These are phyloP conservation scores for Botrytis fabae DNA, from an alignment of 2,329 filamentous ascomycete genomes.

Conservation along the genomic window DNA sequence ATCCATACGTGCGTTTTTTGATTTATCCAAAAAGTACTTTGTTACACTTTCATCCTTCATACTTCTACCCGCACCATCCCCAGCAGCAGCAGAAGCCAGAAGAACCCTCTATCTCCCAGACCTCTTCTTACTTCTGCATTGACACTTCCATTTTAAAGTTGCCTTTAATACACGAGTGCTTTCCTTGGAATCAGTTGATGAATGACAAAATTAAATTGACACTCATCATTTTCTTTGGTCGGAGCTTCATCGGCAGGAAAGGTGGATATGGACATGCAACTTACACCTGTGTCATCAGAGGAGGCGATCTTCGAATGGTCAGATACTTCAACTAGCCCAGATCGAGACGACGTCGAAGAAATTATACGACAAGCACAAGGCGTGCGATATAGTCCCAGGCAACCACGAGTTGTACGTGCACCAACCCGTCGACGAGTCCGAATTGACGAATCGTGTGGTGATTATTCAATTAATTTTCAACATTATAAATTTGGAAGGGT, in stretches of 20 bases:
- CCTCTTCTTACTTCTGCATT: neutral
- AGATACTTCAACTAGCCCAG: slow-evolving; percentile 18
- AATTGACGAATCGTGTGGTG: neutral
- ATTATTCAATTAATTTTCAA: slow-evolving; percentile 8
- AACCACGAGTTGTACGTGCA: slow-evolving; percentile 16
- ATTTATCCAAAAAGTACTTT: neutral
- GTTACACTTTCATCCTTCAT: slow-evolving; percentile 3
- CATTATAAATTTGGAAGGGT: slow-evolving; percentile 12
- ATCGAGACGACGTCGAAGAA: slow-evolving; percentile 18
- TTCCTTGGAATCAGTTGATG: neutral
- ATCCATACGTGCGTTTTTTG: neutral
- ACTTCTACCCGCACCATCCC: slow-evolving; percentile 1
- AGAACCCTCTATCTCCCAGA: neutral
- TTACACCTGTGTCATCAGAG: slow-evolving; percentile 22
- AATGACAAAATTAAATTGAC: slow-evolving; percentile 1
- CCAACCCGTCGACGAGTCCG: slow-evolving; percentile 17
- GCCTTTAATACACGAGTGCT: neutral
- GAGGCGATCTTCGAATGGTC: slow-evolving; percentile 22
- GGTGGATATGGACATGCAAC: slow-evolving; percentile 22
- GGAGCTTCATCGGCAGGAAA: slow-evolving; percentile 3
- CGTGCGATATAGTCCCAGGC: neutral
- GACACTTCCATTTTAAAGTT: neutral
- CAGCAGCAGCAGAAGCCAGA: neutral
- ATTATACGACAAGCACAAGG: slow-evolving; percentile 18
- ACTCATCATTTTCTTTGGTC: slow-evolving; percentile 12